phyloP scores from a whole-genome alignment of 495 filamentous ascomycete species.

The Thozetella sp. region DNA sequence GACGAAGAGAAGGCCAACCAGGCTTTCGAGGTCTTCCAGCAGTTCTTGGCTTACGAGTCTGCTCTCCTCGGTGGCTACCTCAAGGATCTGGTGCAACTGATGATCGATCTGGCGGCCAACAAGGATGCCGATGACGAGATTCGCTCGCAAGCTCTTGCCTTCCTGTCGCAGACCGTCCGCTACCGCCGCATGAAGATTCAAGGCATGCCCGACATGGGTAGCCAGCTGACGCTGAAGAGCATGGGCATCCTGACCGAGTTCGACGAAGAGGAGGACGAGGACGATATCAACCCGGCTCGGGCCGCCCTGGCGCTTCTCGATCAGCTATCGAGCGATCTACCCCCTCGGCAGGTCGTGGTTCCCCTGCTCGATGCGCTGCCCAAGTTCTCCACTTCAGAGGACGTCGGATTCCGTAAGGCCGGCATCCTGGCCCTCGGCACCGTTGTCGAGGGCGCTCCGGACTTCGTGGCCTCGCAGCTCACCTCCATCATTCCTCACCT shows the following conservation, averaged over 20 bases:
- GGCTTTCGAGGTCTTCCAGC: slow-evolving; percentile 97
- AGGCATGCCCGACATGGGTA: slow-evolving; percentile 71
- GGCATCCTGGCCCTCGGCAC: slow-evolving; percentile 91
- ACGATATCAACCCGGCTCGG: slow-evolving; percentile 85
- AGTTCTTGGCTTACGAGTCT: slow-evolving; percentile 85
- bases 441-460: slow-evolving; percentile 94
- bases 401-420: slow-evolving; percentile 82
- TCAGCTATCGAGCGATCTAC: slow-evolving; percentile 81
- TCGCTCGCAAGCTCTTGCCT: slow-evolving; percentile 85
- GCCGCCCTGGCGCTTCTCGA: slow-evolving; percentile 89
- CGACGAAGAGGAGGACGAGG: slow-evolving; percentile 83
- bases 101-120: slow-evolving; percentile 83
- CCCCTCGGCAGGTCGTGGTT: slow-evolving; percentile 92
- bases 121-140: slow-evolving; percentile 78
- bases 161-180: slow-evolving; percentile 88
- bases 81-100: slow-evolving; percentile 88
- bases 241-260: slow-evolving; percentile 89
- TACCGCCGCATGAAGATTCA: slow-evolving; percentile 97
- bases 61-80: slow-evolving; percentile 84
- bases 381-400: slow-evolving; percentile 69
- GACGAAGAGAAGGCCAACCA: slow-evolving; percentile 88
- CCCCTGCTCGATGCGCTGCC: slow-evolving; percentile 85
- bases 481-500: slow-evolving; percentile 83
- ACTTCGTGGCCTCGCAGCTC: slow-evolving; percentile 91
- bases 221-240: slow-evolving; percentile 82